Conservation (phyloP, 2,329 filamentous ascomycete genomes). For the Neodidymelliopsis sp. region DNA sequence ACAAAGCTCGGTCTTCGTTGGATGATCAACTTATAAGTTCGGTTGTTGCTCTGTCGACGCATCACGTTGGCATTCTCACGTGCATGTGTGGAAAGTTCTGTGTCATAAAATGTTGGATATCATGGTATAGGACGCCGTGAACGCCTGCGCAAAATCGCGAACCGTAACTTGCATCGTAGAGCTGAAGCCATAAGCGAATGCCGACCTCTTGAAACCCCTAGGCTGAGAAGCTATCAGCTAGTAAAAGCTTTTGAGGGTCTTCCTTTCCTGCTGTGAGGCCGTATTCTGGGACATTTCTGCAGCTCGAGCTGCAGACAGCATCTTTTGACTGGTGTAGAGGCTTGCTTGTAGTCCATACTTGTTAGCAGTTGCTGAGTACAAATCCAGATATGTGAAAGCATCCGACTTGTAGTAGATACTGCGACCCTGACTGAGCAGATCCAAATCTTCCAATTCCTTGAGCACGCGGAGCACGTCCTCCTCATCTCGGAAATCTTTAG, state of each 20-base stretch:
- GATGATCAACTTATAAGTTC: too few species aligned
- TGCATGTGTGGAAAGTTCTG: background rate
- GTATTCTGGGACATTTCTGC: conserved; percentile 12
- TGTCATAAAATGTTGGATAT: background rate
- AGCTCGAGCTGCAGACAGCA: conserved; percentile 31
- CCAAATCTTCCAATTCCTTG: conserved; percentile 60
- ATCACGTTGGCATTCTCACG: background rate
- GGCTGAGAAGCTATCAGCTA: background rate
- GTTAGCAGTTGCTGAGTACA: conserved; percentile 47
- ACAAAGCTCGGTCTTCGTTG: too few species aligned
- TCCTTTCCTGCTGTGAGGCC: conserved; percentile 12
- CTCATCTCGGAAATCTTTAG: conserved; percentile 73
- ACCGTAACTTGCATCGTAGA: background rate
- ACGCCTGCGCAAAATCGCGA: background rate
- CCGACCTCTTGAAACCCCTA: too few species aligned
- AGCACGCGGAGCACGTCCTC: conserved; percentile 75
- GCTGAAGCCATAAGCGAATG: background rate
- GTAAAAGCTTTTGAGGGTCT: conserved; percentile 12
- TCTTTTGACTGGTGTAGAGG: conserved; percentile 52
- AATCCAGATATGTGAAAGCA: conserved; percentile 58
- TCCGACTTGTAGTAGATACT: conserved; percentile 82
- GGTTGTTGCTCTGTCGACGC: too few species aligned
- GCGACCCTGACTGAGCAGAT: conserved; percentile 59
- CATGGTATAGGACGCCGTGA: conserved; percentile 1
- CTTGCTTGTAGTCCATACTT: conserved; percentile 54